phyloP scores from a whole-genome alignment of 176 grass and related monocot genomes.

The Rhynchospora pubera region DNA sequence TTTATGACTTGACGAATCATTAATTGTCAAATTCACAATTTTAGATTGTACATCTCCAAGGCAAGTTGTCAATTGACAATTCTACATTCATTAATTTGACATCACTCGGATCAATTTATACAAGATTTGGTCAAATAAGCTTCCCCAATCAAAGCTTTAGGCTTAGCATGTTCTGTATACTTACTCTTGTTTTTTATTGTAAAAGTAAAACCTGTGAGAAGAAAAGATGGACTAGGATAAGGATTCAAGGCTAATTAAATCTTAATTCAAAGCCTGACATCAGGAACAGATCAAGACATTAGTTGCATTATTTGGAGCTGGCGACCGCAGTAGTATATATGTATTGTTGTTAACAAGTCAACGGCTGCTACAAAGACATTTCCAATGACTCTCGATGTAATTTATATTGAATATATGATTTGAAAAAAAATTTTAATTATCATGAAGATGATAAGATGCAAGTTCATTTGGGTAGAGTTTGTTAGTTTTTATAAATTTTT shows the following conservation, averaged over 20 bases:
- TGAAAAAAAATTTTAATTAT: neutral
- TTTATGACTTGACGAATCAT: no score
- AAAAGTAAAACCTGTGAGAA: neutral
- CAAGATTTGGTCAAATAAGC: no score
- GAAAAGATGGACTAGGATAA: neutral
- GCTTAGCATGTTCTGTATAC: no score
- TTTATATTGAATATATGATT: neutral
- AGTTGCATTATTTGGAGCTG: neutral
- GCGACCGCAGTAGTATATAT: neutral
- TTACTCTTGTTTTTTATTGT: neutral
- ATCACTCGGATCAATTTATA: no score
- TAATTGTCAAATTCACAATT: no score
- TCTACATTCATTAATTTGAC: no score
- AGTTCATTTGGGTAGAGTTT: no score
- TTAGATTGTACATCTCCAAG: no score
- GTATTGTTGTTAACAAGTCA: neutral
- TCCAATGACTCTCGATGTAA: neutral
- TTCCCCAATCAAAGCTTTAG: no score
- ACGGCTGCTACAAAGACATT: neutral
- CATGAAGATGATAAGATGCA: neutral
- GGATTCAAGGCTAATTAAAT: neutral
- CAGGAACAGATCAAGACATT: neutral
- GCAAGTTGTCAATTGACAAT: no score
- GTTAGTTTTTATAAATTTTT: no score
- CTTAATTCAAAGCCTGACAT: neutral